phyloP scores from a whole-genome alignment of 2,329 filamentous ascomycete species.

The Penicillium sp. region DNA sequence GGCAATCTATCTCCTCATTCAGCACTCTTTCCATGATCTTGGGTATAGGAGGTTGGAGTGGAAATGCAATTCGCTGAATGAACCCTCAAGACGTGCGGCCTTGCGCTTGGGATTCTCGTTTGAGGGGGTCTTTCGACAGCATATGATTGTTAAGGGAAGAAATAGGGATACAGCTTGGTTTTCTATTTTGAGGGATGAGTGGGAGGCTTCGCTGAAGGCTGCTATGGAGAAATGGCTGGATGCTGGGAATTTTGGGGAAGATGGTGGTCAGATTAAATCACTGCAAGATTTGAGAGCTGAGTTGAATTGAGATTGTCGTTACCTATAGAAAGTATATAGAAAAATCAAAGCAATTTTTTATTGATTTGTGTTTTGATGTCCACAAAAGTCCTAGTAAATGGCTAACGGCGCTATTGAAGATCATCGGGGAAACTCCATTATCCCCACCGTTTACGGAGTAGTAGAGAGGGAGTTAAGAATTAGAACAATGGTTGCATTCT shows the following conservation, averaged over 20 bases:
- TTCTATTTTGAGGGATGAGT: slow-evolving; percentile 59
- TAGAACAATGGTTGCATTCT: too few relatives aligned
- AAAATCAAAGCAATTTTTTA: background rate
- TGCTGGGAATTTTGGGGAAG: slow-evolving; percentile 54
- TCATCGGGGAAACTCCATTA: background rate
- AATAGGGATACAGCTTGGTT: slow-evolving; percentile 61
- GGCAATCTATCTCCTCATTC: slow-evolving; percentile 55
- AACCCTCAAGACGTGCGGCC: slow-evolving; percentile 54
- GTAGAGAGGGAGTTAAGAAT: background rate
- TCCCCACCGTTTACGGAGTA: background rate
- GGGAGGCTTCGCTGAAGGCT: slow-evolving; percentile 56
- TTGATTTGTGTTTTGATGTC: background rate
- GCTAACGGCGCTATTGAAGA: background rate
- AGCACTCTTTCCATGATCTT: slow-evolving; percentile 54
- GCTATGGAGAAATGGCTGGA: slow-evolving; percentile 57
- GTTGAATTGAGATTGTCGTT: background rate
- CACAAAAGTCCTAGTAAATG: background rate
- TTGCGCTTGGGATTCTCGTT: slow-evolving; percentile 56
- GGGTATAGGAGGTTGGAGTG: slow-evolving; percentile 61
- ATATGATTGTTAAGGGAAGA: slow-evolving; percentile 59
- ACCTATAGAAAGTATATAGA: background rate
- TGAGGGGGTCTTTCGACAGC: slow-evolving; percentile 62
- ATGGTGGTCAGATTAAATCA: slow-evolving; percentile 52
- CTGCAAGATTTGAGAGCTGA: slow-evolving; percentile 39
- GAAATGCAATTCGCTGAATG: slow-evolving; percentile 62